Conservation (phyloP, 2,329 filamentous ascomycete species). For the Geosmithia putterillii region DNA sequence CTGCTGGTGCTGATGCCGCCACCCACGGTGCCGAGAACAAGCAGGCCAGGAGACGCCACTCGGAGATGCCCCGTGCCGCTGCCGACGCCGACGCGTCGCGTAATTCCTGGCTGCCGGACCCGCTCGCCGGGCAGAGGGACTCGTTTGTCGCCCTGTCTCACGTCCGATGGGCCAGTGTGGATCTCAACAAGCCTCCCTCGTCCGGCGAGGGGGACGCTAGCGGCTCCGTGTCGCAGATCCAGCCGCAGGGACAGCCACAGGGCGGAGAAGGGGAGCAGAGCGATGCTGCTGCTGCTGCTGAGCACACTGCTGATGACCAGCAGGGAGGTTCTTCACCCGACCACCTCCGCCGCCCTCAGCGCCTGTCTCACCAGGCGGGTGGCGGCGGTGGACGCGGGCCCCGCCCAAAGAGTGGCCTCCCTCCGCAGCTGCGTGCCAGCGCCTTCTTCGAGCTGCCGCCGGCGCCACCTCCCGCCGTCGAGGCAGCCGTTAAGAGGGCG, state of each 20-base stretch:
- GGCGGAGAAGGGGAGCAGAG: not conserved
- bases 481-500: slow-evolving; percentile 38
- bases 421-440: slow-evolving; percentile 79
- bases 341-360: slow-evolving; percentile 18
- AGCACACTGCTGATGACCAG: not conserved
- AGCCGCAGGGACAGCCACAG: too few relatives aligned
- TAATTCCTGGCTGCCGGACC: slow-evolving; percentile 33
- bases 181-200: not conserved
- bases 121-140: slow-evolving; percentile 23
- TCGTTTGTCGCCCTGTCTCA: slow-evolving; percentile 19
- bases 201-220: too few relatives aligned
- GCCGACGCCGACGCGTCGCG: slow-evolving; percentile 9
- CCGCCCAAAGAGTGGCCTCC: slow-evolving; percentile 35
- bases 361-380: slow-evolving; percentile 18
- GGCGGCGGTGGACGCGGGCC: slow-evolving; percentile 20
- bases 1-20: too few relatives aligned
- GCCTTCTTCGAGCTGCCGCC: slow-evolving; percentile 71
- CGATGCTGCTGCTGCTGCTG: not conserved
- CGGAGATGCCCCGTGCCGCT: slow-evolving; percentile 4
- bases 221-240: too few relatives aligned
- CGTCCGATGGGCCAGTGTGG: slow-evolving; percentile 1
- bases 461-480: slow-evolving; percentile 34
- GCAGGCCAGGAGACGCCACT: slow-evolving; percentile 6
- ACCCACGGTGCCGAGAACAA: too few relatives aligned
- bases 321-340: too few relatives aligned